Conservation (phyloP, 1,284 basidiomycete species). For the Abortiporus biennis region DNA sequence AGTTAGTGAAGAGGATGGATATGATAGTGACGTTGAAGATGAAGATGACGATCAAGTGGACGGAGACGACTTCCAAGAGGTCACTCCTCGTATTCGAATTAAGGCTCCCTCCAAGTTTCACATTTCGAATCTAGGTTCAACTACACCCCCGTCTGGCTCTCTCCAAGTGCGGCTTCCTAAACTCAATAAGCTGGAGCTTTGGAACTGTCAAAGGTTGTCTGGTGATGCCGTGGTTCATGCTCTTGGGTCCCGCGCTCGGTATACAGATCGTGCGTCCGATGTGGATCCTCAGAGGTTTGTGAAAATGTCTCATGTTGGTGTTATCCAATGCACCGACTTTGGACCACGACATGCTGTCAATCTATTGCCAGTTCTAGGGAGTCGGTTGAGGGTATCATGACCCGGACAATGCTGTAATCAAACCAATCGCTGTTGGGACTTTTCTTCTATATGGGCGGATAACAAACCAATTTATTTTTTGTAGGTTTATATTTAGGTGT, state of each 20-base stretch:
- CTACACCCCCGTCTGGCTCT: too few species aligned
- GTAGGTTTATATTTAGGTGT: too few species aligned
- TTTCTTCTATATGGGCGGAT: too few species aligned
- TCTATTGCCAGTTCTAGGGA: constrained; percentile 33
- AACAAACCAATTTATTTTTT: too few species aligned
- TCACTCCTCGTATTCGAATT: constrained; percentile 7
- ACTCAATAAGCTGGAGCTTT: constrained; percentile 44
- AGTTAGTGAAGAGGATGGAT: constrained; percentile 6
- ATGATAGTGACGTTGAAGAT: neutral
- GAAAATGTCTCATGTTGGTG: constrained; percentile 36
- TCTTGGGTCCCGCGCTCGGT: constrained; percentile 39
- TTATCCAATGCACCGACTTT: constrained; percentile 44
- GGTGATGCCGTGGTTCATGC: constrained; percentile 51
- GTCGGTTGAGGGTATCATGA: constrained; percentile 14
- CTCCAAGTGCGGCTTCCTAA: constrained; percentile 43
- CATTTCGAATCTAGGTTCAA: too few species aligned
- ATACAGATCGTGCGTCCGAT: constrained; percentile 33
- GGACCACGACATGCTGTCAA: constrained; percentile 30
- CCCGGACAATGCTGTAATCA: too few species aligned
- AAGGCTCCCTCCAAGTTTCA: too few species aligned
- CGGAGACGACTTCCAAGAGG: neutral
- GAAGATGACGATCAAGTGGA: neutral
- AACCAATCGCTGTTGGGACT: too few species aligned
- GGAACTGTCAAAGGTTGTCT: constrained; percentile 55
- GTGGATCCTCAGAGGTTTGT: constrained; percentile 15